Percentiles rank a stretch among this genome's conserved stretches.
Conservation (phyloP, 1,284 basidiomycete species). For the Entoloma clypeatum region DNA sequence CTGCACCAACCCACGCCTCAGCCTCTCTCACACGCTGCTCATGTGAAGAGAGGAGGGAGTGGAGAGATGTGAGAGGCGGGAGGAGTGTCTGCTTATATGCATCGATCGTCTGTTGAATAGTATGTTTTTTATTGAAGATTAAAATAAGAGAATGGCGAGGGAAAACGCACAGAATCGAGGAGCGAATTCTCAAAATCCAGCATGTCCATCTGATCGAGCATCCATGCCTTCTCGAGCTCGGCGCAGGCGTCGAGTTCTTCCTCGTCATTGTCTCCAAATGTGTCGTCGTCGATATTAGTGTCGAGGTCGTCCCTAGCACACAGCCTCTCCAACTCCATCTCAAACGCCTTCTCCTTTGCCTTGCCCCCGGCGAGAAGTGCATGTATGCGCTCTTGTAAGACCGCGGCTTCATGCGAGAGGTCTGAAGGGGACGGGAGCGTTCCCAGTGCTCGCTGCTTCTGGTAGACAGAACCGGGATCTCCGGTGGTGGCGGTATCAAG, state of each 20-base stretch:
- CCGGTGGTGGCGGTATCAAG: no score
- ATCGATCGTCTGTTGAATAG: constrained; percentile 14
- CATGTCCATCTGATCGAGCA: constrained; percentile 20
- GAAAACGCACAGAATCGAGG: constrained; percentile 19
- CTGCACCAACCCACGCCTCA: constrained; percentile 29
- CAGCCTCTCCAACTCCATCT: constrained; percentile 6
- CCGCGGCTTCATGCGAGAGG: constrained; percentile 1
- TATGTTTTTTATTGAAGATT: neutral
- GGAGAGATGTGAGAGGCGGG: constrained; percentile 22
- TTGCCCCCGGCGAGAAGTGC: neutral
- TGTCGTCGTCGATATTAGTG: neutral
- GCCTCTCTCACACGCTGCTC: constrained; percentile 22
- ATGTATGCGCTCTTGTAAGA: neutral
- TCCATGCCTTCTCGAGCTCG: constrained; percentile 23
- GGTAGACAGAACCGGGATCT: no score
- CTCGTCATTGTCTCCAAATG: neutral
- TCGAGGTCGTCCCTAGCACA: neutral
- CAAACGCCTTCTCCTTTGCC: constrained; percentile 9
- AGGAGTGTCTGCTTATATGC: constrained; percentile 19
- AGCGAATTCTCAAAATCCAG: constrained; percentile 16
- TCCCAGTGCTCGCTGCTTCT: neutral
- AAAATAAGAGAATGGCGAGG: no score
- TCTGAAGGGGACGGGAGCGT: no score
- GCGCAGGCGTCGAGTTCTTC: constrained; percentile 13
- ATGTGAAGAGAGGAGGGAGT: constrained; percentile 19